Conservation (phyloP, 2,329 filamentous ascomycete genomes). For the Fusarium nematophilum region DNA sequence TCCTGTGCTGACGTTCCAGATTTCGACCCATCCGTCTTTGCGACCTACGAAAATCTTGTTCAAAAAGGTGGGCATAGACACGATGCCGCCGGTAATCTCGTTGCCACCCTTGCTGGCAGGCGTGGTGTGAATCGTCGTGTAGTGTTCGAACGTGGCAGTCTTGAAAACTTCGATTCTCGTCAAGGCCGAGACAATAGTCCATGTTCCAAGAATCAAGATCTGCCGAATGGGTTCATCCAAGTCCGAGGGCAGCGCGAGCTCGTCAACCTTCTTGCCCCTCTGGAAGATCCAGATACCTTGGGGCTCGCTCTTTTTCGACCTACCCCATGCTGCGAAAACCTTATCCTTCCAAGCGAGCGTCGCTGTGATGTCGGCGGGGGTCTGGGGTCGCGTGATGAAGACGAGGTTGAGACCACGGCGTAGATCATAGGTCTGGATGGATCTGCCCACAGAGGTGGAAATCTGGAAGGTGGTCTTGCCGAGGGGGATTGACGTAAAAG, state of each 20-base stretch:
- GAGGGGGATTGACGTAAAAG: slow-evolving; percentile 88
- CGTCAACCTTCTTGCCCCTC: slow-evolving; percentile 84
- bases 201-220: slow-evolving; percentile 86
- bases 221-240: slow-evolving; percentile 78
- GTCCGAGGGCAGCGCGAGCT: slow-evolving; percentile 75
- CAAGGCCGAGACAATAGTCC: slow-evolving; percentile 84
- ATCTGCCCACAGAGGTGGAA: slow-evolving; percentile 91
- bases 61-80: slow-evolving; percentile 91
- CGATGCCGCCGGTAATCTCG: slow-evolving; percentile 80
- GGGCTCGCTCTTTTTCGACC: slow-evolving; percentile 59
- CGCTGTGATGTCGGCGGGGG: slow-evolving; percentile 85
- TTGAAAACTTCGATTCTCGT: slow-evolving; percentile 92
- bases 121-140: slow-evolving; percentile 80
- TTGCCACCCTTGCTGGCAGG: slow-evolving; percentile 68
- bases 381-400: slow-evolving; percentile 93
- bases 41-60: slow-evolving; percentile 96
- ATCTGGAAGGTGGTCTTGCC: slow-evolving; percentile 98
- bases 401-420: slow-evolving; percentile 90
- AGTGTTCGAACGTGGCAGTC: slow-evolving; percentile 83
- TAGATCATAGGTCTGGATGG: slow-evolving; percentile 95
- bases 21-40: slow-evolving; percentile 89
- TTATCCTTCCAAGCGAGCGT: slow-evolving; percentile 88
- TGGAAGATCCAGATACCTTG: slow-evolving; percentile 92
- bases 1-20: slow-evolving; percentile 95
- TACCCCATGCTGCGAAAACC: slow-evolving; percentile 91